phyloP scores from a whole-genome alignment of 768 basidiomycete genomes.

The Tulasnella calospora region DNA sequence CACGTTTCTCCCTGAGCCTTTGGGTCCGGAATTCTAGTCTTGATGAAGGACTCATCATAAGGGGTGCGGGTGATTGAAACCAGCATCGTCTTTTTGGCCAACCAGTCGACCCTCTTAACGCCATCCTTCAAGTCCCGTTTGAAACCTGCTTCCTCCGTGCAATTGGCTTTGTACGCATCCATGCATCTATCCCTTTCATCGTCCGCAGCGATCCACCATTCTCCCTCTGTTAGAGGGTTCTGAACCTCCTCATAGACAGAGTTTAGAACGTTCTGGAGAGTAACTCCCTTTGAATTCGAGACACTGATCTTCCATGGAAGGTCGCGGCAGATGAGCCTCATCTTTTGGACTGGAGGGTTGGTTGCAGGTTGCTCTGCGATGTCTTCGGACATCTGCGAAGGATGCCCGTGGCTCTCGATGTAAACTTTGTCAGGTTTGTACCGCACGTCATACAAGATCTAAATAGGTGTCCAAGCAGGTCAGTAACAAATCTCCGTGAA shows the following conservation, averaged over 20 bases:
- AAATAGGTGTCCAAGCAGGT: neutral
- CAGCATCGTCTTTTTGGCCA: conserved; percentile 25
- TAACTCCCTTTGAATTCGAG: conserved; percentile 19
- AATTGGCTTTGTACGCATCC: conserved; percentile 16
- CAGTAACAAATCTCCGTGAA: neutral
- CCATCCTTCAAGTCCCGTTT: conserved; percentile 22
- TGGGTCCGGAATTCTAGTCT: conserved; percentile 12
- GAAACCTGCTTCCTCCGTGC: conserved; percentile 2
- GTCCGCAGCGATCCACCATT: conserved; percentile 28
- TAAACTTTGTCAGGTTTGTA: conserved; percentile 25
- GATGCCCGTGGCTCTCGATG: neutral
- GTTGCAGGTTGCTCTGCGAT: conserved; percentile 10
- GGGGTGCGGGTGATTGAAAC: conserved; percentile 8
- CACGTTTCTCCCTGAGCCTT: conserved; percentile 23
- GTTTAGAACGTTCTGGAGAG: conserved; percentile 17
- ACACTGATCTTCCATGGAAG: conserved; percentile 23
- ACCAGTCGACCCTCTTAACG: conserved; percentile 22
- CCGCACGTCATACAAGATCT: conserved; percentile 22
- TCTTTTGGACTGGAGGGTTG: conserved; percentile 1
- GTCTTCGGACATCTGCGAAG: conserved; percentile 12
- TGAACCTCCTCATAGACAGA: conserved; percentile 14
- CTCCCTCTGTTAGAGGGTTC: conserved; percentile 17
- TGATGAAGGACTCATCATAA: conserved; percentile 21
- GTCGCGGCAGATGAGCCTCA: conserved; percentile 20
- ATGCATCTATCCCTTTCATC: conserved; percentile 11